Evolutionary conservation across 2,329 filamentous ascomycete genomes (phyloP), one percentile per base, ranked within the genome.

Genomic region (Pyrenophora graminea): DNA sequence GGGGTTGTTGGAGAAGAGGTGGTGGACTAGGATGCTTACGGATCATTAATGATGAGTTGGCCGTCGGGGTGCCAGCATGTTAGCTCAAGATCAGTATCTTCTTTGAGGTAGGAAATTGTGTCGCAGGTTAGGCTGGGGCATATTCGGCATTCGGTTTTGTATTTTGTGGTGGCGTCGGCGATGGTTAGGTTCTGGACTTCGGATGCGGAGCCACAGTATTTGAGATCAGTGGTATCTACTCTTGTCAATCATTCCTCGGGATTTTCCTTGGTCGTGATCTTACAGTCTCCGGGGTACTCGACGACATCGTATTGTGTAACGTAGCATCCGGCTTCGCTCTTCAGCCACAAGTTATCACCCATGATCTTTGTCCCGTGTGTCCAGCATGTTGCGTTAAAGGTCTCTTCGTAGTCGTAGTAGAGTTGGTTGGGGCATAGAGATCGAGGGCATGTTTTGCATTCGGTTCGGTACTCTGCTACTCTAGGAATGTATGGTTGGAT

Each of bases 401-500:
- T 13, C 2, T 66, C 64, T 9, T 45, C 37, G 6, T n/a, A 25
- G 3, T 23, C 39, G 47, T 68, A 68, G 12, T 42, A 46, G 1
- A 63, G 39, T 15, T 61, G 50, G 30, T 70, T 68, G 2, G 67
- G 48, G 40, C 67, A 68, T 0, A 70, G 51, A 10, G 62, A 62
- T n/a, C 58, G 58, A 19, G 67, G 66, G 39, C 66, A 68, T 4
- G 66, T 67, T 38, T 70, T 70, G 48, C 67, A 70, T 50, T 70
- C 67, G 0, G 67, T 69, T 31, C 56, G 56, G 43, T 57, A 59
- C 18, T 70, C 67, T 9, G 61, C 60, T 10, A 38, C 27, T 3
- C 55, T 63, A 25, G 37, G 54, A 37, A 69, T 66, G 43, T 59
- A 64, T 2, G 61, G 43, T 36, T 61, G 56, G 27, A 55, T 3